A percentile compares a stretch with the other conserved stretches of the same genome.
Evolutionary conservation across 371 early-diverging fungal genomes (phyloP).

Genomic region (Gilbertella persicaria): DNA sequence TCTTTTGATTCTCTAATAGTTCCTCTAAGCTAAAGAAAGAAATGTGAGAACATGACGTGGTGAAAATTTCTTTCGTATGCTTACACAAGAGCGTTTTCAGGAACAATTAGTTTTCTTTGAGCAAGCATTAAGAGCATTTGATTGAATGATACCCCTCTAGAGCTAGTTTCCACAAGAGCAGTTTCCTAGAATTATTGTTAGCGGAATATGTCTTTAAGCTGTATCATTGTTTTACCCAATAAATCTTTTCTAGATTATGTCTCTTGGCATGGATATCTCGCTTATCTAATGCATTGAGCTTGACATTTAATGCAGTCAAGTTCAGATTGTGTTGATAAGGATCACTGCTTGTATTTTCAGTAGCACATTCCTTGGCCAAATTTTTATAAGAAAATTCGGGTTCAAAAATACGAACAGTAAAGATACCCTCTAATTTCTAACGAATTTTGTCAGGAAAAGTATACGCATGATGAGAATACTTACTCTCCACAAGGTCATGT

Average conservation of each 20-base stretch:
- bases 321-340: slow-evolving; percentile 31
- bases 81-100: slow-evolving; percentile 54
- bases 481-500: slow-evolving; percentile 53
- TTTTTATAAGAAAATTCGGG: slow-evolving; percentile 38
- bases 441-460: neutral
- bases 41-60: too few species aligned
- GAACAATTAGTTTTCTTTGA: slow-evolving; percentile 59
- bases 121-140: slow-evolving; percentile 62
- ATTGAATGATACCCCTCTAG: slow-evolving; percentile 59
- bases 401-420: slow-evolving; percentile 39
- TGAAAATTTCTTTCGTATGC: neutral
- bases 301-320: slow-evolving; percentile 24
- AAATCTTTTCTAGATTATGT: slow-evolving; percentile 42
- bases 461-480: slow-evolving; percentile 4
- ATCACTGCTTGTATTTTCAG: slow-evolving; percentile 11
- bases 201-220: neutral
- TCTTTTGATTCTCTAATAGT: slow-evolving; percentile 40
- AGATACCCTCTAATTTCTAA: slow-evolving; percentile 46
- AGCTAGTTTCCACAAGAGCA: slow-evolving; percentile 32
- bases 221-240: slow-evolving; percentile 32
- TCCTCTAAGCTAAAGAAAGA: slow-evolving; percentile 40
- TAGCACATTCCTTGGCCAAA: slow-evolving; percentile 24
- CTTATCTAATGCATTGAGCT: slow-evolving; percentile 35
- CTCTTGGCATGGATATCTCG: slow-evolving; percentile 34
- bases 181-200: slow-evolving; percentile 29